A percentile compares a stretch with the other conserved stretches of the same genome.
Evolutionary conservation across 805 yeast species (phyloP).

Genomic region (Ogataea allantospora): DNA sequence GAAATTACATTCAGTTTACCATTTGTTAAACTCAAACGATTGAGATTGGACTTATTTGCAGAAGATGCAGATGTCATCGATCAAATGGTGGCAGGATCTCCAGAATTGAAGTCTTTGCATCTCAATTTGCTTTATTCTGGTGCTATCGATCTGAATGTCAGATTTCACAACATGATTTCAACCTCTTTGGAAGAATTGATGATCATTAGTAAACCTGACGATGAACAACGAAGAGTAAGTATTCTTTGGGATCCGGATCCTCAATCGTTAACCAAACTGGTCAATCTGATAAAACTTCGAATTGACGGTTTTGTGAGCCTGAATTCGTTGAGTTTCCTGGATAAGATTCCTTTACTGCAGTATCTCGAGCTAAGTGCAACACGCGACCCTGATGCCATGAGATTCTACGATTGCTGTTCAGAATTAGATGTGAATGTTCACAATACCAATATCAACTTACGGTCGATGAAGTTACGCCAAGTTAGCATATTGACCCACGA

Average conservation of each 20-base stretch:
- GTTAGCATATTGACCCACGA: conserved; percentile 7
- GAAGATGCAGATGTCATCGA: conserved; percentile 6
- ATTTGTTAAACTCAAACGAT: conserved; percentile 5
- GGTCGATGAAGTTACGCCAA: conserved; percentile 1
- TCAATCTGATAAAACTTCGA: conserved; percentile 1
- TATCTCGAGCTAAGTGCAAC: conserved; percentile 9
- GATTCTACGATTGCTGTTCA: conserved; percentile 1
- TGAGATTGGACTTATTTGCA: conserved; percentile 5
- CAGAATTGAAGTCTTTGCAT: neutral
- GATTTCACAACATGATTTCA: conserved; percentile 1
- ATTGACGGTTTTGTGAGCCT: conserved; percentile 11
- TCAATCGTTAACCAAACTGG: conserved; percentile 1
- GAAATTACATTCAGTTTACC: neutral
- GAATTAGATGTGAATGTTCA: neutral
- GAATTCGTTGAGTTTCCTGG: conserved; percentile 7
- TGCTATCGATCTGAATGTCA: conserved; percentile 2
- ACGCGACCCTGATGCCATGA: conserved; percentile 12
- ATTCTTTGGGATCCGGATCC: conserved; percentile 13
- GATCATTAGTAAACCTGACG: conserved; percentile 10
- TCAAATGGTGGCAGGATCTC: conserved; percentile 6
- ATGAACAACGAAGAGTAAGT: conserved; percentile 12
- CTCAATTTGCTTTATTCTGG: conserved; percentile 9
- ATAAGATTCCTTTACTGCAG: conserved; percentile 4
- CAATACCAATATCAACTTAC: neutral
- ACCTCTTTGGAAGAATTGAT: conserved; percentile 3